Percentiles rank a stretch among this genome's conserved stretches.
Evolutionary conservation across 495 filamentous ascomycete genomes (phyloP).

Genomic region (Paragyromitra xinjiangensis): DNA sequence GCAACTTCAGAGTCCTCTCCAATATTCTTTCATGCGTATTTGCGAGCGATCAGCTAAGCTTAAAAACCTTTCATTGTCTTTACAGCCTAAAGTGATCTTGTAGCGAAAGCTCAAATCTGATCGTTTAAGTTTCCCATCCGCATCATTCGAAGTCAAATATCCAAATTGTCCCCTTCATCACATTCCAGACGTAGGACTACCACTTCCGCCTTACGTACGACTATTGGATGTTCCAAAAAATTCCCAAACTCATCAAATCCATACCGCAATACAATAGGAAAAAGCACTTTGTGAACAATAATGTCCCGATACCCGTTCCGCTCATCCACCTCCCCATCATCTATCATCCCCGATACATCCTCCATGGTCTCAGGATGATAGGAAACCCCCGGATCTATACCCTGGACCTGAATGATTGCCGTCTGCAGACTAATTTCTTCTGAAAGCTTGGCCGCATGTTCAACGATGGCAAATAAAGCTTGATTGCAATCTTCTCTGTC

Average conservation of each 20-base stretch:
- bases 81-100: no score
- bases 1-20: neutral
- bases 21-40: neutral
- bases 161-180: neutral
- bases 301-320: neutral
- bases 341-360: constrained; percentile 14
- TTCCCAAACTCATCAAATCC: constrained; percentile 13
- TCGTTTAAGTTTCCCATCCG: no score
- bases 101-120: no score
- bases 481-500: neutral
- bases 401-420: neutral
- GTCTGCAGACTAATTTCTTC: constrained; percentile 15
- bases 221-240: neutral
- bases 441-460: constrained; percentile 8
- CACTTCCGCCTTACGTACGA: constrained; percentile 25
- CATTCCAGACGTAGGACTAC: neutral
- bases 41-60: no score
- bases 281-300: constrained; percentile 27
- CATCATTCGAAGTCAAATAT: neutral
- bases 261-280: constrained; percentile 19
- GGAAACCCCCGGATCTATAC: neutral
- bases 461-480: neutral
- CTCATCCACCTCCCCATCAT: neutral
- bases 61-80: no score
- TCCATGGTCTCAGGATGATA: constrained; percentile 3